Conservation (phyloP, 1,284 basidiomycete genomes). For the Inonotus hispidus region DNA sequence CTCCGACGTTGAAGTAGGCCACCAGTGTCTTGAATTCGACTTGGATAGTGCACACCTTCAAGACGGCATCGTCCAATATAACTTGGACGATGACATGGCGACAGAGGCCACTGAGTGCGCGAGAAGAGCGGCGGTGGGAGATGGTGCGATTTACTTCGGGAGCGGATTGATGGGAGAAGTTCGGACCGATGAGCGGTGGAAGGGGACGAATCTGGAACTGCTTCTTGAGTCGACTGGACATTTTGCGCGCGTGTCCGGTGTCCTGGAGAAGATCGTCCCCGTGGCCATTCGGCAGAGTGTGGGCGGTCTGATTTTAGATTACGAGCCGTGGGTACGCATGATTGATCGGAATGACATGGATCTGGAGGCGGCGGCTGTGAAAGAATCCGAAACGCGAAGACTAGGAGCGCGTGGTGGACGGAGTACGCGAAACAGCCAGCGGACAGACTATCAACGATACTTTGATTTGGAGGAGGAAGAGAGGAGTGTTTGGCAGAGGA, state of each 20-base stretch:
- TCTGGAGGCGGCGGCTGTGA: slow-evolving; percentile 29
- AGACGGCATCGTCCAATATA: slow-evolving; percentile 14
- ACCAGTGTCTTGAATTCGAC: slow-evolving; percentile 6
- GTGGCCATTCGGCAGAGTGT: slow-evolving; percentile 35
- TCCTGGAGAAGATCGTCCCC: slow-evolving; percentile 38
- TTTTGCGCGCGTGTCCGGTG: slow-evolving; percentile 27
- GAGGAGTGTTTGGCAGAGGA: slow-evolving; percentile 30
- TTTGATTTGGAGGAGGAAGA: slow-evolving; percentile 36
- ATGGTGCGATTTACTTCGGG: not conserved
- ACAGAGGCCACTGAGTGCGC: slow-evolving; percentile 1
- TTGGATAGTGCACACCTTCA: slow-evolving; percentile 9
- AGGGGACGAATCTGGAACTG: slow-evolving; percentile 15
- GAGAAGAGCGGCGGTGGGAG: not conserved
- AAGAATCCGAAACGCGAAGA: slow-evolving; percentile 26
- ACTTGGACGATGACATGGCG: slow-evolving; percentile 12
- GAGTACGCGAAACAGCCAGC: slow-evolving; percentile 52
- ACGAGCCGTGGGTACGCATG: slow-evolving; percentile 61
- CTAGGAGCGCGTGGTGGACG: slow-evolving; percentile 32
- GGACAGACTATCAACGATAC: slow-evolving; percentile 35
- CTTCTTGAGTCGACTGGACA: slow-evolving; percentile 40
- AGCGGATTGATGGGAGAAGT: not conserved
- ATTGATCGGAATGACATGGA: slow-evolving; percentile 48
- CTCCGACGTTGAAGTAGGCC: slow-evolving; percentile 13
- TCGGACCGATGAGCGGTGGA: slow-evolving; percentile 14
- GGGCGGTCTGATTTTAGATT: slow-evolving; percentile 55